Base-by-base conservation (phyloP, 257 asterid genomes). In the Solanum chilense region DNA sequence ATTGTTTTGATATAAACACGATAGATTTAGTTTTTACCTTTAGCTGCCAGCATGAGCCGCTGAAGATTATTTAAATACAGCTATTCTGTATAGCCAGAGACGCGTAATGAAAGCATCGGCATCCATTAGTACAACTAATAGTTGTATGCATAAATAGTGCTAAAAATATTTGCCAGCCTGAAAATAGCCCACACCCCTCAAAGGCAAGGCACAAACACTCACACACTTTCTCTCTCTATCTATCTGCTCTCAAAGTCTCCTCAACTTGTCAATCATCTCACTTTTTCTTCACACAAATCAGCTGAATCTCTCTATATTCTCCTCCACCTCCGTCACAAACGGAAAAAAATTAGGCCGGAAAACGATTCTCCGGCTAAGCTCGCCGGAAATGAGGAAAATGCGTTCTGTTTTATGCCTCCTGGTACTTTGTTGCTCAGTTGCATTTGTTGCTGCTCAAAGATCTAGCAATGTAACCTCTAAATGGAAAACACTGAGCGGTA, bases 401-500 rank as follows among this genome's bases (percentile, higher is more conserved):
- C 92, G 87, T 64, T 81, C 89, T n/a, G 87, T 88, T 52, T 71
- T 89, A 52, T 56, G 90, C 70, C 85, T 88, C 35, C 31, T 93
- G 45, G 91, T 93, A 88, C 90, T 92, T 86, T 91, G 91, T 89
- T 90, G 90, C 6, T 88, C 89, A 39, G 90, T 76, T 69, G 93
- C 88, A 16, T 90, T 92, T 69, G 95, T 88, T 74, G 88, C 94
- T 84, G 98, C 94, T 87, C 97, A 91, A 88, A 64, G 94, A 92
- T 95, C 98, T 92, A 37, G 85, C 44, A 74, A 71, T 49, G 81
- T 78, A 5, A 87, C 85, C 41, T 86, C 89, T 14, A 89, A 76
- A 91, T 96, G 98, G 98, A 91, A 90, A 52, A 96, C 98, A 41
- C 95, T 96, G 33, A 33, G 27, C 37, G 98, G 98, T 94, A 85